phyloP scores from a whole-genome alignment of 1,284 basidiomycete genomes.

The Sphaerobolus stellatus region DNA sequence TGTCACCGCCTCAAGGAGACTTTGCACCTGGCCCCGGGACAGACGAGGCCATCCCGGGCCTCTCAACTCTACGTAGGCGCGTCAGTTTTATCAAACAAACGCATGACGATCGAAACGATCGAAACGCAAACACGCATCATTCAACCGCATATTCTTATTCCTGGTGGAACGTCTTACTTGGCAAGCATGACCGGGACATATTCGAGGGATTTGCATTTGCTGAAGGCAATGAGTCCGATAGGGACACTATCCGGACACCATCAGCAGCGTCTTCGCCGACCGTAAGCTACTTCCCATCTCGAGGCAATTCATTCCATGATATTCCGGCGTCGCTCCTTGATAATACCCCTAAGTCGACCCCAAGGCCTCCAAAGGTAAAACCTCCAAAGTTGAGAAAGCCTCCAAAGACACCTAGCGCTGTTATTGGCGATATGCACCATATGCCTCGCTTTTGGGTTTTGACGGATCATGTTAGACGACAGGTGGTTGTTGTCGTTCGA shows the following conservation, averaged over 20 bases:
- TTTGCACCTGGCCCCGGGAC: constrained; percentile 12
- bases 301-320: background rate
- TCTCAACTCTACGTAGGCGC: background rate
- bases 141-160: constrained; percentile 49
- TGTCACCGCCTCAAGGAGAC: constrained; percentile 15
- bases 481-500: constrained; percentile 73
- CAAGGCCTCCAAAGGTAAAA: background rate
- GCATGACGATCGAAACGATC: too few relatives aligned
- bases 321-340: background rate
- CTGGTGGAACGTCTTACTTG: constrained; percentile 78
- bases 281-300: background rate
- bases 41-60: constrained; percentile 12
- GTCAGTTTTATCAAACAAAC: too few relatives aligned
- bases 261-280: background rate
- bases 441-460: constrained; percentile 83
- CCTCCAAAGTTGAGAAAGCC: too few relatives aligned
- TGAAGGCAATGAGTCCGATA: constrained; percentile 16
- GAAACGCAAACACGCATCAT: too few relatives aligned
- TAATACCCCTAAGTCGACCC: background rate
- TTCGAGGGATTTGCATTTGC: constrained; percentile 57
- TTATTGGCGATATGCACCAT: constrained; percentile 63
- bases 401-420: constrained; percentile 34
- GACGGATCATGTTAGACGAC: constrained; percentile 67
- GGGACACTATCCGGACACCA: constrained; percentile 26
- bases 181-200: constrained; percentile 75